A percentile compares a stretch with the other conserved stretches of the same genome.
These are phyloP conservation scores for Rhynchosporium secalis DNA, from an alignment of 2,329 filamentous ascomycete genomes.

Conservation along the genomic window DNA sequence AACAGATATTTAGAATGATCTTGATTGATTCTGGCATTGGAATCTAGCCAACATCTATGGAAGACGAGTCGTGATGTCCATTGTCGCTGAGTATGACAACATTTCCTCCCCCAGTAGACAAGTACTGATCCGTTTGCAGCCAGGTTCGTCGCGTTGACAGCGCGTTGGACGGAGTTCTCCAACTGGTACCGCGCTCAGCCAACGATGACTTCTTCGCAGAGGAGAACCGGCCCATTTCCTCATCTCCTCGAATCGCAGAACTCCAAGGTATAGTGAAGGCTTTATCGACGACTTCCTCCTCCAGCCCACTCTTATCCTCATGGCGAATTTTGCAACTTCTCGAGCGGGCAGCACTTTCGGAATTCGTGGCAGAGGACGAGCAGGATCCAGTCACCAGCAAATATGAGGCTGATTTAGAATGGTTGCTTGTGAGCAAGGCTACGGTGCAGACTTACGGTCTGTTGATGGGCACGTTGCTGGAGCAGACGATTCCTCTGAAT, in stretches of 20 bases:
- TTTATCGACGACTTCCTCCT: constrained; percentile 68
- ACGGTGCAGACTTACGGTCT: constrained; percentile 87
- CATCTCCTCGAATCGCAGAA: constrained; percentile 56
- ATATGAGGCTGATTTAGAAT: constrained; percentile 80
- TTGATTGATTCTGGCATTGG: not conserved
- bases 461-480: constrained; percentile 73
- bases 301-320: constrained; percentile 60
- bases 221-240: constrained; percentile 39
- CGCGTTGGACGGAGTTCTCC: constrained; percentile 61
- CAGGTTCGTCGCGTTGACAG: constrained; percentile 64
- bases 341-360: constrained; percentile 59
- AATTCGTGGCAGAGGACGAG: constrained; percentile 37
- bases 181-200: constrained; percentile 48
- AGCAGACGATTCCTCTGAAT: constrained; percentile 79
- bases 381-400: constrained; percentile 42
- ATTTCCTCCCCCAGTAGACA: constrained; percentile 8
- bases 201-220: constrained; percentile 42
- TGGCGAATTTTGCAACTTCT: constrained; percentile 63
- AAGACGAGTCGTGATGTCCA: constrained; percentile 43
- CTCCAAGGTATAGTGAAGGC: constrained; percentile 69
- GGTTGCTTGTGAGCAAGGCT: constrained; percentile 88
- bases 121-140: constrained; percentile 25
- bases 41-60: constrained; percentile 9
- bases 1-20: not conserved
- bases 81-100: constrained; percentile 47